Percentiles rank a stretch among this genome's conserved stretches.
Conservation (phyloP, 176 grass and related monocot genomes). For the Eremochloa ophiuroides region DNA sequence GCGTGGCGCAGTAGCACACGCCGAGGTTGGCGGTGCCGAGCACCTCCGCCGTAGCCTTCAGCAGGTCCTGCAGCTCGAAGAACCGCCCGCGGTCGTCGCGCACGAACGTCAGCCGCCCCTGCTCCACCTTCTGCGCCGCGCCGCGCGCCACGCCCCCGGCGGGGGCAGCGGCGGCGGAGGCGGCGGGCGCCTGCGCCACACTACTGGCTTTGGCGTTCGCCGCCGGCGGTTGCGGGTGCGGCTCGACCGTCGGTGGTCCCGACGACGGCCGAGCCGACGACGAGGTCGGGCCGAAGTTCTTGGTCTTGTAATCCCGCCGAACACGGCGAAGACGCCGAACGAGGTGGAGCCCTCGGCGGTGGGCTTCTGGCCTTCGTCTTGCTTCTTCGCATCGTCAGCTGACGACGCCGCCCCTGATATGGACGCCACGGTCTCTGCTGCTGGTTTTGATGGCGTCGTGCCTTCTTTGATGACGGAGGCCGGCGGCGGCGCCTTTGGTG, state of each 20-base stretch:
- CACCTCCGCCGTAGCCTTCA: slow-evolving; percentile 90
- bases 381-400: background rate
- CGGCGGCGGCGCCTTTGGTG: background rate
- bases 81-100: slow-evolving; percentile 47
- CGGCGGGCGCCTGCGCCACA: background rate
- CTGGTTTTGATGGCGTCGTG: background rate
- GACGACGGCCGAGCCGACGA: slow-evolving; percentile 2
- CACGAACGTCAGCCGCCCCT: slow-evolving; percentile 68
- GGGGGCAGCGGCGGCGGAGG: background rate
- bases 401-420: background rate
- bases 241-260: background rate
- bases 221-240: background rate
- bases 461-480: background rate
- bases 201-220: background rate
- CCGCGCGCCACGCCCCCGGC: background rate
- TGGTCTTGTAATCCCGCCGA: slow-evolving; percentile 6
- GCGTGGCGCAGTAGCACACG: slow-evolving; percentile 71
- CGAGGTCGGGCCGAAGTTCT: slow-evolving; percentile 20
- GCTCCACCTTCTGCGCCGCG: slow-evolving; percentile 41
- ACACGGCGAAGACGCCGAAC: slow-evolving; percentile 14
- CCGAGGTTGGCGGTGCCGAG: slow-evolving; percentile 66
- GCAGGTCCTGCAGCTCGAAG: slow-evolving; percentile 82
- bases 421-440: background rate
- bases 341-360: background rate
- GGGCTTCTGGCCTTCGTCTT: background rate